Evolutionary conservation across 495 filamentous ascomycete genomes (phyloP).

Genomic region (Xylaria palmicola): DNA sequence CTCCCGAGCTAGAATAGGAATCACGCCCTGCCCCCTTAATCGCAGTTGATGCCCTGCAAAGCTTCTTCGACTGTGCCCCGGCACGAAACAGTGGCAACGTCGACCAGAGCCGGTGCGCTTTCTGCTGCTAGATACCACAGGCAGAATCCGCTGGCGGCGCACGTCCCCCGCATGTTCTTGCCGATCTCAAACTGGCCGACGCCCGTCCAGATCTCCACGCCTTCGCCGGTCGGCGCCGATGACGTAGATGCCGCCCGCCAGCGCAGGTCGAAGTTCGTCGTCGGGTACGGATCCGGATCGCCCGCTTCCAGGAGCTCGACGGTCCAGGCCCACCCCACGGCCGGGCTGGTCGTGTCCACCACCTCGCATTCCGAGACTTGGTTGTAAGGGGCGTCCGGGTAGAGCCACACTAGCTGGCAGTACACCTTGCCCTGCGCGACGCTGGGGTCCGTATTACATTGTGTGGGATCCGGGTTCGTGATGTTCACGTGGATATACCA

Average conservation of each 20-base stretch:
- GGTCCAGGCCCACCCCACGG: slow-evolving; percentile 4
- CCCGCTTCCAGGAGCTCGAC: not conserved
- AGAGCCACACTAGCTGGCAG: slow-evolving; percentile 2
- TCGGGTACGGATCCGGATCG: not conserved
- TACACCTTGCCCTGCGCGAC: not conserved
- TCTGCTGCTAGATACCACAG: not conserved
- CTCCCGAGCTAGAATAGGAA: not conserved
- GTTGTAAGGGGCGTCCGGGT: not conserved
- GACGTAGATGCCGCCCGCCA: slow-evolving; percentile 3
- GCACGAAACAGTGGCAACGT: not conserved
- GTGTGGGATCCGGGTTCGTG: slow-evolving; percentile 9
- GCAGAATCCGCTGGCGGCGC: slow-evolving; percentile 9
- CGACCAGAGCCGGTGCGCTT: not conserved
- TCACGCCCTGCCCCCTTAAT: not conserved
- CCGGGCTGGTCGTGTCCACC: not conserved
- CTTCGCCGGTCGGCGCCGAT: not conserved
- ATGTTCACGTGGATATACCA: slow-evolving; percentile 6
- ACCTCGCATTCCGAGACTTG: not conserved
- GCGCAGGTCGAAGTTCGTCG: not conserved
- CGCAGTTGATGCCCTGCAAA: not conserved
- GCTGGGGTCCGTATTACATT: not conserved
- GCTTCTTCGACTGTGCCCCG: slow-evolving; percentile 3
- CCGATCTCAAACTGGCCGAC: not conserved
- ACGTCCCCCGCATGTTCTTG: not conserved
- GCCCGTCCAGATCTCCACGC: not conserved